Conservation (phyloP, 2,329 filamentous ascomycete species). For the Colletotrichum sp. region DNA sequence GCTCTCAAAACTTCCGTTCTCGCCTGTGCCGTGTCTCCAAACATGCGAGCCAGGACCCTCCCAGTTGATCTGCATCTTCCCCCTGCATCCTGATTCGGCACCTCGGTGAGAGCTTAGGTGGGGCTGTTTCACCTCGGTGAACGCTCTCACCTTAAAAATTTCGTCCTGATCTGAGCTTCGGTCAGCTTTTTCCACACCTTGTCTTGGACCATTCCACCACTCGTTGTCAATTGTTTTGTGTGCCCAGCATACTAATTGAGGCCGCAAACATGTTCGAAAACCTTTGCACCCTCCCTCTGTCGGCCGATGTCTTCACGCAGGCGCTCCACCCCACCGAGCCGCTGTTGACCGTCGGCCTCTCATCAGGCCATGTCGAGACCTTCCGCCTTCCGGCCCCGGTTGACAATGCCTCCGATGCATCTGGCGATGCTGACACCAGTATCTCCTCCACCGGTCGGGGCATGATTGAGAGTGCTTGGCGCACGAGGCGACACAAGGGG, state of each 20-base stretch:
- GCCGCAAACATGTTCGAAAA: constrained; percentile 78
- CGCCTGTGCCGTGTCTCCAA: not conserved
- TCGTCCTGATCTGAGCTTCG: not conserved
- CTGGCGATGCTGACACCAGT: constrained; percentile 53
- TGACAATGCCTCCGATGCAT: constrained; percentile 54
- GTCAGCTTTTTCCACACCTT: not conserved
- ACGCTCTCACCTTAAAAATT: constrained; percentile 12
- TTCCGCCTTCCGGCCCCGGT: constrained; percentile 71
- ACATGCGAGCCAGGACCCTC: not conserved
- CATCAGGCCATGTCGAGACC: constrained; percentile 84
- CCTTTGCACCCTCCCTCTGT: constrained; percentile 86
- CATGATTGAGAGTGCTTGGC: constrained; percentile 84
- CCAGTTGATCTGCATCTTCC: not conserved
- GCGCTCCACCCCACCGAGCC: constrained; percentile 85
- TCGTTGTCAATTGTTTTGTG: not conserved
- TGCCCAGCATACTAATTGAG: not conserved
- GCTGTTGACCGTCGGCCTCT: constrained; percentile 84
- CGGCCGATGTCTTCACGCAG: constrained; percentile 86
- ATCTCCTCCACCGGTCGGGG: constrained; percentile 68
- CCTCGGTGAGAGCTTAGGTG: not conserved
- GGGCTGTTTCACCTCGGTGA: not conserved
- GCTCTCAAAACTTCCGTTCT: not conserved
- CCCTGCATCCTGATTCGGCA: not conserved
- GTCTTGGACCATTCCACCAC: not conserved
- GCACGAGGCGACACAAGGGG: constrained; percentile 88